Evolutionary conservation across 768 basidiomycete genomes (phyloP), one percentile per base, ranked within the genome.

Genomic region (Hirschioporus abietinus): DNA sequence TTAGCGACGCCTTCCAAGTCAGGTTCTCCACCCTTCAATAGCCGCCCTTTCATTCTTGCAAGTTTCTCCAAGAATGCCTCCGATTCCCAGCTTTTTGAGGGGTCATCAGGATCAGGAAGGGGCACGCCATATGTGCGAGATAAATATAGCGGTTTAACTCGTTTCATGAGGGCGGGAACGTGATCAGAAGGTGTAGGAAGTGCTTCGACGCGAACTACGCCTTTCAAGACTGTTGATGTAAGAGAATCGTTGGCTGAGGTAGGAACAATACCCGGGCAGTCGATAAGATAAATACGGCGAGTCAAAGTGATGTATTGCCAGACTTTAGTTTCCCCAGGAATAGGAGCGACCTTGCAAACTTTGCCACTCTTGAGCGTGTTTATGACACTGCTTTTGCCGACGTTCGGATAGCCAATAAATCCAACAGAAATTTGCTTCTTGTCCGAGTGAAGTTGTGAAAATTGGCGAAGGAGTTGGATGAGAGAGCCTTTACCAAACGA

Each of bases 271-370:
- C 97, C 97, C 30, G 97, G 97, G 75, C 97, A 99, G 78, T 99
- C 97, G 80, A 99, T 98, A 71, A 99, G 90, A 81, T 98, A 99
- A 75, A 99, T 99, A 65, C 92, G 86, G 69, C 91, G 87, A 67
- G 96, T 99, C 58, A 99, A 82, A 30, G 95, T 96, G 80, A 99
- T 98, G 78, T 99, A 99, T 84, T 99, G 96, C 97, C 97, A 99
- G 70, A 99, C 78, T 80, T 99, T 99, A 60, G 97, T 99, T 82
- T 99, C 97, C 70, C 97, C 97, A 1, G 97, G 96, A 12, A 99
- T 85, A 8, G 97, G 97, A 12, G 97, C 97, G 67, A 98, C 96
- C 17, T 86, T 86, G 83, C 97, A 99, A 70, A 99, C 96, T 77
- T 96, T 97, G 77, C 93, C 90, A 79, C 92, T 94, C 84, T 99